These are phyloP conservation scores for Avena sativa DNA, from an alignment of 176 grass and related monocot genomes.

Conservation along the genomic window DNA sequence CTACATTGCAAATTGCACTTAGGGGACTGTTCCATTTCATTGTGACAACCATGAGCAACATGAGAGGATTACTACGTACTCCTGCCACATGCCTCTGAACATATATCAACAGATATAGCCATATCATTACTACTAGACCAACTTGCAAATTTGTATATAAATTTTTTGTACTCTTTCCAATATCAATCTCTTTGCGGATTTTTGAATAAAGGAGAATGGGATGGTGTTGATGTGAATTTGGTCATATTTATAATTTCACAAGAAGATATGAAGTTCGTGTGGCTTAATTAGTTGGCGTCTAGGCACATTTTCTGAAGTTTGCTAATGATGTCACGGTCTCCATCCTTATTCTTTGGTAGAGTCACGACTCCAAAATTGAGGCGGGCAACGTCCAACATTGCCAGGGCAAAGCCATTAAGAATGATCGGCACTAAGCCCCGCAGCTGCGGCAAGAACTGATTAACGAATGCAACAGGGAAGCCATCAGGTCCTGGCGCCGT, in stretches of 20 bases:
- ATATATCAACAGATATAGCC: not conserved
- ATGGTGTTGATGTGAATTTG: not conserved
- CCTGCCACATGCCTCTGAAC: not conserved
- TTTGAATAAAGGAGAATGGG: not conserved
- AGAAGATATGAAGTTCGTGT: not conserved
- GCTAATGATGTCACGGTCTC: too few relatives aligned
- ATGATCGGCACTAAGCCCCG: too few relatives aligned
- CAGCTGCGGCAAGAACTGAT: too few relatives aligned
- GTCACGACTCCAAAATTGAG: too few relatives aligned
- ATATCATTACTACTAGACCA: not conserved
- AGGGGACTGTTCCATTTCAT: not conserved
- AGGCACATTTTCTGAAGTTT: not conserved
- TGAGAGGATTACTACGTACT: not conserved
- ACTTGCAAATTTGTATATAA: not conserved
- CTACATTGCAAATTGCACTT: not conserved
- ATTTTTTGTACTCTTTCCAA: not conserved
- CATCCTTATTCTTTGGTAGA: too few relatives aligned
- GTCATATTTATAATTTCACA: not conserved
- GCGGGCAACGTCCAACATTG: too few relatives aligned
- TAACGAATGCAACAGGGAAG: too few relatives aligned
- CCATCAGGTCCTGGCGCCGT: too few relatives aligned
- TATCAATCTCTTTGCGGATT: not conserved
- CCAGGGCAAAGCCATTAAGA: too few relatives aligned
- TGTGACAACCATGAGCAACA: not conserved
- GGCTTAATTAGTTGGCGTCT: not conserved